These are phyloP conservation scores for Ramaria rubella DNA, from an alignment of 768 basidiomycete species.

Conservation along the genomic window DNA sequence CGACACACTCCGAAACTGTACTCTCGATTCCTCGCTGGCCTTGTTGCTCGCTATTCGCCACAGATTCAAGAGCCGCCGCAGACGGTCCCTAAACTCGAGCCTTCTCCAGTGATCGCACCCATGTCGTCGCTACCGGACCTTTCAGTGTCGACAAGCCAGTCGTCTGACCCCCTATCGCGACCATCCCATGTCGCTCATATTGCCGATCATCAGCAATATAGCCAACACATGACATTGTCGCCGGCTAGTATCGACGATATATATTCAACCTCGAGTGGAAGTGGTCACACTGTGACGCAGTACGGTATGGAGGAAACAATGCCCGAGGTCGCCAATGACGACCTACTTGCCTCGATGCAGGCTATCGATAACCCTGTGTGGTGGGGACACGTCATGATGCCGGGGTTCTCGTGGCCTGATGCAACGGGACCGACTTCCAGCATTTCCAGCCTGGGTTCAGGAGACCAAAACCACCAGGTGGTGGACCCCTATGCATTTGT, in stretches of 20 bases:
- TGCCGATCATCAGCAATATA: not conserved
- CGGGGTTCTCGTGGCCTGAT: constrained; percentile 41
- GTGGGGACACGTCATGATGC: constrained; percentile 84
- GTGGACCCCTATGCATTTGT: not conserved
- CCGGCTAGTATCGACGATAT: not conserved
- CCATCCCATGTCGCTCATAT: not conserved
- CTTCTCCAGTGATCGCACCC: not conserved
- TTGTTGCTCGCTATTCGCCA: constrained; percentile 35
- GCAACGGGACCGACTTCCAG: not conserved
- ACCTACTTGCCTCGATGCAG: constrained; percentile 66
- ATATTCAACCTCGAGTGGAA: not conserved
- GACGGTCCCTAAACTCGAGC: constrained; percentile 13
- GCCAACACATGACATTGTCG: not conserved
- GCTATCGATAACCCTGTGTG: constrained; percentile 64
- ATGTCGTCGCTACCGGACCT: not conserved
- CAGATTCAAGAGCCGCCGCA: constrained; percentile 8
- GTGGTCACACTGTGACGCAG: not conserved
- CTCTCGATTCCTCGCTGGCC: constrained; percentile 45
- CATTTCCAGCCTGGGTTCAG: not conserved
- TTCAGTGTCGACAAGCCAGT: not conserved
- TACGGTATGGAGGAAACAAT: not conserved
- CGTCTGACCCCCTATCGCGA: not conserved
- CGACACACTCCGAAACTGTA: constrained; percentile 53
- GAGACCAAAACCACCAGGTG: not conserved
- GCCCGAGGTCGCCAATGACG: constrained; percentile 30